These are phyloP conservation scores for Teratosphaeria zuluensis DNA, from an alignment of 2,329 filamentous ascomycete species.

Conservation along the genomic window DNA sequence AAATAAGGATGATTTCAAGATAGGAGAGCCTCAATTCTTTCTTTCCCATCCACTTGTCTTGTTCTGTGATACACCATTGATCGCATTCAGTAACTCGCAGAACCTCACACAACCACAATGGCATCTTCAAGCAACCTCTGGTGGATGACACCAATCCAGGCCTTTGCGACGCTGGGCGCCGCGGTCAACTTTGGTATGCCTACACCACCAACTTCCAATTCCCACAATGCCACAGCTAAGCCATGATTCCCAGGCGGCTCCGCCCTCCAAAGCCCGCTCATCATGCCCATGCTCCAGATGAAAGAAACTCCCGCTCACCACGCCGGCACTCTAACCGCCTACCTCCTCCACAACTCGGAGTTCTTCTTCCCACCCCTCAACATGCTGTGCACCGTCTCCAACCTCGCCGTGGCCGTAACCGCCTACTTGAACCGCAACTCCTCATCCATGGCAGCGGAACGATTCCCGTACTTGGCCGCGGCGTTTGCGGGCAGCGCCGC, in stretches of 20 bases:
- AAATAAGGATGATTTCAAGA: background rate
- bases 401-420: slow-evolving; percentile 18
- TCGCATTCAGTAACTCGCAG: background rate
- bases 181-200: slow-evolving; percentile 23
- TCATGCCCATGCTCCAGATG: slow-evolving; percentile 21
- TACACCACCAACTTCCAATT: background rate
- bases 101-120: slow-evolving; percentile 9
- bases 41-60: background rate
- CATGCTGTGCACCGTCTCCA: slow-evolving; percentile 20
- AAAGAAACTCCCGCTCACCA: slow-evolving; percentile 16
- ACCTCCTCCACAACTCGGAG: slow-evolving; percentile 22
- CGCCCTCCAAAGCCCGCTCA: slow-evolving; percentile 23
- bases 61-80: background rate
- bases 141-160: slow-evolving; percentile 24
- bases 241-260: slow-evolving; percentile 16
- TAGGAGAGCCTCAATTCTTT: background rate
- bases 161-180: slow-evolving; percentile 19
- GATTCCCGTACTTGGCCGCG: slow-evolving; percentile 16
- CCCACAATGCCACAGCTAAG: background rate
- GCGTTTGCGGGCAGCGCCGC: slow-evolving; percentile 16
- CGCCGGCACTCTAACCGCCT: slow-evolving; percentile 18
- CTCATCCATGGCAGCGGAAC: slow-evolving; percentile 10
- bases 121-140: slow-evolving; percentile 17
- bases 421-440: slow-evolving; percentile 18
- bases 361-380: slow-evolving; percentile 24